These are phyloP conservation scores for Schizosaccharomyces pombe DNA, from an alignment of 805 yeast genomes.

Conservation along the genomic window DNA sequence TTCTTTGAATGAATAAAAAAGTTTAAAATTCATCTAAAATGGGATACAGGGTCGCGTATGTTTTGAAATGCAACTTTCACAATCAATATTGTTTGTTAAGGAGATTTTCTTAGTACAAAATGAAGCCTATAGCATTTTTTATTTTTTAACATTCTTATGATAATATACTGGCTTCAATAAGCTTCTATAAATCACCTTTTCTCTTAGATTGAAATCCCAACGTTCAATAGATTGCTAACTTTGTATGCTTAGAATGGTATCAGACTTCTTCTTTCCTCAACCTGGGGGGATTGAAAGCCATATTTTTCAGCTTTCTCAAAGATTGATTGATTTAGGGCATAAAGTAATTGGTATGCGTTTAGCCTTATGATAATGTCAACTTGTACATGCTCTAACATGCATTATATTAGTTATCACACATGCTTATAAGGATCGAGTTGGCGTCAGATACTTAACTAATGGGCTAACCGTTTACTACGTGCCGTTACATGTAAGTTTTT, in stretches of 20 bases:
- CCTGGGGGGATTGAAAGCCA: slow-evolving; percentile 96
- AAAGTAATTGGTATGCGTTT: slow-evolving; percentile 25
- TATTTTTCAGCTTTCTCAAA: slow-evolving; percentile 72
- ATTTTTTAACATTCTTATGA: too few species aligned
- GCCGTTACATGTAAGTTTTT: slow-evolving; percentile 35
- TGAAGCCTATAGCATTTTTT: too few species aligned
- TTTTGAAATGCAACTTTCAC: background rate
- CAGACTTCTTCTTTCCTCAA: slow-evolving; percentile 94
- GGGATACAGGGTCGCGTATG: background rate
- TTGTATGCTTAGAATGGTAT: slow-evolving; percentile 34
- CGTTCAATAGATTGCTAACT: background rate
- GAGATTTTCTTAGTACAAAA: too few species aligned
- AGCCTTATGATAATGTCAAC: background rate
- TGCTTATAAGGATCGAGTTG: slow-evolving; percentile 59
- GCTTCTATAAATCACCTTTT: too few species aligned
- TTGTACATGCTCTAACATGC: background rate
- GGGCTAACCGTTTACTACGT: slow-evolving; percentile 84
- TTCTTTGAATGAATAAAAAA: too few species aligned
- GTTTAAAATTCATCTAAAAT: too few species aligned
- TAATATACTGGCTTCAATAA: too few species aligned
- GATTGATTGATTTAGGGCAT: slow-evolving; percentile 58
- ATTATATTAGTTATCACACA: slow-evolving; percentile 49
- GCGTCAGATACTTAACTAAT: slow-evolving; percentile 61
- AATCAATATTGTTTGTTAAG: too few species aligned
- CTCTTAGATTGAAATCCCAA: background rate